Base-by-base conservation (phyloP, 208 protist genomes). In the Leishmania tropica region DNA sequence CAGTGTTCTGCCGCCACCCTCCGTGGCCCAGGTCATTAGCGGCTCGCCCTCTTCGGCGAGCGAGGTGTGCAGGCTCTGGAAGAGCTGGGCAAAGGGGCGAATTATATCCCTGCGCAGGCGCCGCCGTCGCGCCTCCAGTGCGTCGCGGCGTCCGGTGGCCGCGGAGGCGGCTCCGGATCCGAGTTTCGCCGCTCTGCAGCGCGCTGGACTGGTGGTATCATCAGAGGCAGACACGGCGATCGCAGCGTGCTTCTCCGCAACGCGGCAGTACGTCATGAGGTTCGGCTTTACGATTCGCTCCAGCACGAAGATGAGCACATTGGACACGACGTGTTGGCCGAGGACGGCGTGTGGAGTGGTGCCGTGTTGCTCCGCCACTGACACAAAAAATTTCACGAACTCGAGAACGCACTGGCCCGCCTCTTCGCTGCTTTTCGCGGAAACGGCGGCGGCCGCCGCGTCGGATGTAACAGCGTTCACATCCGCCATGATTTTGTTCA, bases 311-410 rank as follows among this genome's bases (percentile, higher is more conserved):
- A 93, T 56, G 28, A 97, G 35, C n/a, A 94, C 79, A 64, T 97
- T 97, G 40, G 87, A 87, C 67, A 87, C 84, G 11, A 97, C 92
- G 76, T 96, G 89, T 75, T 92, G 90, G 31, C 93, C 93, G 37
- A 96, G 86, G 17, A 96, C 70, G 28, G 89, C 65, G 78, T 94
- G 90, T 21, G 90, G 79, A 13, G 84, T 81, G 4, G 81, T 85
- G 54, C 93, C 91, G 79, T 90, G 83, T 35, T 88, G 83, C 64
- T 89, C 85, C 17, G 84, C 77, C 10, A 87, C 80, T 0, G 80
- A 37, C 13, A 88, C 85, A 35, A 96, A 87, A 40, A 95, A 92
- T 6, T 65, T 68, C n/a, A 65, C 74, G 76, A 95, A 87, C 58
- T 89, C 81, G 15, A 79, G 21, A 13, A 93, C 83, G 67, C 85